These are phyloP conservation scores for Candida bentonensis DNA, from an alignment of 805 yeast genomes.

Conservation along the genomic window DNA sequence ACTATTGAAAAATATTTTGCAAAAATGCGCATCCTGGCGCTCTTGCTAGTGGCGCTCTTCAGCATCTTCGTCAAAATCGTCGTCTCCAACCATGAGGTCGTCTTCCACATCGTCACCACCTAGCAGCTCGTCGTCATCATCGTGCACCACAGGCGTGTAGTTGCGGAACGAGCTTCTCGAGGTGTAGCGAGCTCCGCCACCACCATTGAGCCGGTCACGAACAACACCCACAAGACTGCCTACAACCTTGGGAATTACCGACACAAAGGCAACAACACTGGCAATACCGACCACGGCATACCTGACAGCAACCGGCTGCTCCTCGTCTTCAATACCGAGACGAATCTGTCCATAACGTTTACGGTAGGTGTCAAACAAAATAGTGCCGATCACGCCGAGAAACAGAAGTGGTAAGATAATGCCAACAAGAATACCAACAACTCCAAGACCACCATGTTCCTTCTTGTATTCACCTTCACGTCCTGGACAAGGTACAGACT, in stretches of 20 bases:
- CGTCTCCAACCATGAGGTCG: constrained; percentile 8
- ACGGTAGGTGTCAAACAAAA: constrained; percentile 70
- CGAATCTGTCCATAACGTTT: constrained; percentile 77
- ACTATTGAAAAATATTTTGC: constrained; percentile 1
- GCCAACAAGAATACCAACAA: constrained; percentile 38
- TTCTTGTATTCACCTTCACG: constrained; percentile 47
- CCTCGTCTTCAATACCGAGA: constrained; percentile 46
- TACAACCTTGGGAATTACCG: background rate
- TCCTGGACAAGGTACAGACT: constrained; percentile 76
- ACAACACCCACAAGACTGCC: background rate
- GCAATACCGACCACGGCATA: constrained; percentile 20
- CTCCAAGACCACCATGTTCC: constrained; percentile 38
- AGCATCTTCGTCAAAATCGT: constrained; percentile 8
- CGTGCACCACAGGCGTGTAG: constrained; percentile 19
- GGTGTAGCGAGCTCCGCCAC: constrained; percentile 6
- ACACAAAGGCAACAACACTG: constrained; percentile 6
- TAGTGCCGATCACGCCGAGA: constrained; percentile 44
- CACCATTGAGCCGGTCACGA: constrained; percentile 1
- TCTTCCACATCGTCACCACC: constrained; percentile 16
- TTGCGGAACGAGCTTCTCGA: constrained; percentile 13
- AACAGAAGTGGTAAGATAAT: constrained; percentile 41
- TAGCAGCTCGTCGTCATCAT: constrained; percentile 21
- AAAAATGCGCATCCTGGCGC: no score
- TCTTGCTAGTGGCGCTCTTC: constrained; percentile 8
- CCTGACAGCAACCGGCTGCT: constrained; percentile 10